Evolutionary conservation across 129 eudicot genomes (phyloP).

Genomic region (Pseudognaphalium luteoalbum): DNA sequence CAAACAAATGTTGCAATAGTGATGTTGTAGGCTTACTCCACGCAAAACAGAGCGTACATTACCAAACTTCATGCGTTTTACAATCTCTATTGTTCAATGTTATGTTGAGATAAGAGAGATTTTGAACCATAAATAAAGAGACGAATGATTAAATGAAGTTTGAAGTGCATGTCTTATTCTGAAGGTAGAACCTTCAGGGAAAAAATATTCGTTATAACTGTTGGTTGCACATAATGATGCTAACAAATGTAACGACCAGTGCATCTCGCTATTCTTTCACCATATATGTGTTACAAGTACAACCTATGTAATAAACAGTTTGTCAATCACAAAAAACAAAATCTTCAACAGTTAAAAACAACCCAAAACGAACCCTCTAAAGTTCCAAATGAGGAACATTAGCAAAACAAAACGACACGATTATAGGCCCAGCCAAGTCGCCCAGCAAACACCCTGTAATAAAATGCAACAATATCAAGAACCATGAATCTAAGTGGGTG

Average conservation of each 20-base stretch:
- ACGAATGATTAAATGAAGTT: not conserved
- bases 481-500: not conserved
- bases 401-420: constrained; percentile 55
- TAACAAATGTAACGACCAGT: not conserved
- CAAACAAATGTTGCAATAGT: not conserved
- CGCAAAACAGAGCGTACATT: not conserved
- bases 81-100: too few relatives aligned
- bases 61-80: too few relatives aligned
- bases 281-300: constrained; percentile 3
- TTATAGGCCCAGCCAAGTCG: constrained; percentile 75
- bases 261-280: not conserved
- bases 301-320: constrained; percentile 20
- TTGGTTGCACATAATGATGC: constrained; percentile 9
- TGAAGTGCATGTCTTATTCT: constrained; percentile 23
- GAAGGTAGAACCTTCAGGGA: constrained; percentile 11
- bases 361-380: constrained; percentile 26
- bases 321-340: constrained; percentile 4
- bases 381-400: constrained; percentile 29
- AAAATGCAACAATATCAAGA: constrained; percentile 17
- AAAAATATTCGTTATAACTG: constrained; percentile 5
- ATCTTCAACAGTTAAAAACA: constrained; percentile 13
- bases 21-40: not conserved
- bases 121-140: too few relatives aligned
- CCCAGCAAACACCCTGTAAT: constrained; percentile 79
- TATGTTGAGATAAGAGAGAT: too few relatives aligned